These are phyloP conservation scores for Emericellopsis cladophorae DNA, from an alignment of 2,329 filamentous ascomycete species.

Conservation along the genomic window DNA sequence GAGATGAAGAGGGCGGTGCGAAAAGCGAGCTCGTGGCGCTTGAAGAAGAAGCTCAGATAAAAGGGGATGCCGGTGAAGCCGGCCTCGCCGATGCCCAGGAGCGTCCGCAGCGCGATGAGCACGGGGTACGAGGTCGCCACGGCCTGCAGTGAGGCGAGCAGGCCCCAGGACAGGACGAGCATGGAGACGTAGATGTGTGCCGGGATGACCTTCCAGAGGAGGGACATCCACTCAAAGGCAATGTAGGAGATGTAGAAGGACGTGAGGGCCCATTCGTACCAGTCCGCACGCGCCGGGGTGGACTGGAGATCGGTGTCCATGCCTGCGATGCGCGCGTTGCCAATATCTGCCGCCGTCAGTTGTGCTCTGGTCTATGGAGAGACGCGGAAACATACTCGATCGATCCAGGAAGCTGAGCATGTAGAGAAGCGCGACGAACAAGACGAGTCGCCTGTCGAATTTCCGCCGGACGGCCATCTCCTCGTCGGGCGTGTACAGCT, in stretches of 20 bases:
- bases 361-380: neutral
- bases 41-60: conserved; percentile 54
- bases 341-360: conserved; percentile 35
- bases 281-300: conserved; percentile 24
- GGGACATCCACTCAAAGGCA: conserved; percentile 50
- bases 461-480: conserved; percentile 59
- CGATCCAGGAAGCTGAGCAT: conserved; percentile 77
- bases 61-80: conserved; percentile 53
- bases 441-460: conserved; percentile 64
- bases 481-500: conserved; percentile 50
- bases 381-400: conserved; percentile 48
- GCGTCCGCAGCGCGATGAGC: conserved; percentile 39
- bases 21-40: conserved; percentile 63
- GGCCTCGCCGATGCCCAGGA: conserved; percentile 52
- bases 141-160: conserved; percentile 63
- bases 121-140: conserved; percentile 50
- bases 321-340: conserved; percentile 50
- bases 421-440: conserved; percentile 74
- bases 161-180: conserved; percentile 67
- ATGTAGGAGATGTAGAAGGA: conserved; percentile 54
- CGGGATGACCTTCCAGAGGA: conserved; percentile 47
- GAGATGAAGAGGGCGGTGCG: conserved; percentile 80
- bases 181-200: conserved; percentile 45
- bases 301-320: conserved; percentile 49
- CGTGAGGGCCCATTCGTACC: conserved; percentile 49